Evolutionary conservation across 768 basidiomycete species (phyloP).

Genomic region (Obba rivulosa): DNA sequence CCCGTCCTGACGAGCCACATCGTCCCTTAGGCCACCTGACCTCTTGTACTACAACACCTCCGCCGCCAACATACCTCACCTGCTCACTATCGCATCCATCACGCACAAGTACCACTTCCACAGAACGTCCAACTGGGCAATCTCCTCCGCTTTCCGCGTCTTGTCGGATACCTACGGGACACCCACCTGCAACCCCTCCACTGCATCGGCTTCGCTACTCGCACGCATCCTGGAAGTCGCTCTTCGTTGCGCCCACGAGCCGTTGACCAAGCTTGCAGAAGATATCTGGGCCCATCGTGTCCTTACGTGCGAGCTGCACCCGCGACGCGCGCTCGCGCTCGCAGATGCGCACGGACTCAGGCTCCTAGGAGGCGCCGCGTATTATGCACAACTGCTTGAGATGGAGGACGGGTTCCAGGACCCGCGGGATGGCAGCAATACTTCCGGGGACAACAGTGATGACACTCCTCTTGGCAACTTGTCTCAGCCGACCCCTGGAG

Average conservation of each 20-base stretch:
- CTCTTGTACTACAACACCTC: slow-evolving; percentile 24
- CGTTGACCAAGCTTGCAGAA: slow-evolving; percentile 23
- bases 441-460: slow-evolving; percentile 1
- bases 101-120: slow-evolving; percentile 35
- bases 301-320: slow-evolving; percentile 23
- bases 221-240: slow-evolving; percentile 32
- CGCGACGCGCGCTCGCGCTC: slow-evolving; percentile 26
- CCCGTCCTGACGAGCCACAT: neutral
- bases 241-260: slow-evolving; percentile 22
- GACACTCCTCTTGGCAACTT: too few species aligned
- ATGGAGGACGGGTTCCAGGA: slow-evolving; percentile 16
- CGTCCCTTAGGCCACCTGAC: slow-evolving; percentile 10
- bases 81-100: slow-evolving; percentile 36
- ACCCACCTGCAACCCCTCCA: slow-evolving; percentile 16
- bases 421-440: slow-evolving; percentile 8
- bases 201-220: slow-evolving; percentile 25
- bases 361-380: slow-evolving; percentile 27
- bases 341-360: slow-evolving; percentile 24
- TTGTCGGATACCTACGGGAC: slow-evolving; percentile 22
- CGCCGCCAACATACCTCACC: slow-evolving; percentile 26
- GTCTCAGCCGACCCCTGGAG: too few species aligned
- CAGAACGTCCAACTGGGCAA: slow-evolving; percentile 32
- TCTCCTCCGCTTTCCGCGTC: slow-evolving; percentile 27
- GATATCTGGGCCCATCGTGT: slow-evolving; percentile 31
- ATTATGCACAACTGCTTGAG: slow-evolving; percentile 30